Conservation (phyloP, 192 early-diverging fungal species). For the Podila horticola region DNA sequence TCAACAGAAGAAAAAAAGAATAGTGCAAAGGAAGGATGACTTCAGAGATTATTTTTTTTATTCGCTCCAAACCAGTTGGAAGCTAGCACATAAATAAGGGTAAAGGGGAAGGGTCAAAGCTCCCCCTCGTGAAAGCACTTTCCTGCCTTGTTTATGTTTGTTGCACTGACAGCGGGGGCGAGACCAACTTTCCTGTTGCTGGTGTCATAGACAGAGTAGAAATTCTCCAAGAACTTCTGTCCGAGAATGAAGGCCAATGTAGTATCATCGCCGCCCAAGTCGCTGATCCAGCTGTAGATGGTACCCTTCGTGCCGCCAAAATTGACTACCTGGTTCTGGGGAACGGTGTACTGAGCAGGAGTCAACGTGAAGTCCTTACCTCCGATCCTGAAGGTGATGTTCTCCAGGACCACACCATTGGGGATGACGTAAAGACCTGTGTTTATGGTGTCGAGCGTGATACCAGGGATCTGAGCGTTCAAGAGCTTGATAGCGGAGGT, state of each 20-base stretch:
- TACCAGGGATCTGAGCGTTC: constrained; percentile 22
- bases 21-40: no score
- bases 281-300: constrained; percentile 17
- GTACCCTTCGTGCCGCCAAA: background rate
- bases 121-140: no score
- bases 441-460: constrained; percentile 8
- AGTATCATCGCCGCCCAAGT: background rate
- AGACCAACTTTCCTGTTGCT: constrained; percentile 55
- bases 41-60: no score
- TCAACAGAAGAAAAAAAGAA: no score
- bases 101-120: no score
- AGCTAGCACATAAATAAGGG: no score
- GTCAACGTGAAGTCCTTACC: constrained; percentile 20
- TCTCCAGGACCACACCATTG: constrained; percentile 18
- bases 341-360: constrained; percentile 22
- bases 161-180: constrained; percentile 19
- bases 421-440: constrained; percentile 34
- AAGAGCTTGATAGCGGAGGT: constrained; percentile 3
- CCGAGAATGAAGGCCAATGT: constrained; percentile 56
- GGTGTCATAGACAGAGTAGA: constrained; percentile 63
- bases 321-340: constrained; percentile 6
- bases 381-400: constrained; percentile 35
- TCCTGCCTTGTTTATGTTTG: background rate
- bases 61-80: no score
- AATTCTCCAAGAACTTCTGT: constrained; percentile 61